Base-by-base conservation (phyloP, 805 yeast genomes). In the Yarrowia sp. region DNA sequence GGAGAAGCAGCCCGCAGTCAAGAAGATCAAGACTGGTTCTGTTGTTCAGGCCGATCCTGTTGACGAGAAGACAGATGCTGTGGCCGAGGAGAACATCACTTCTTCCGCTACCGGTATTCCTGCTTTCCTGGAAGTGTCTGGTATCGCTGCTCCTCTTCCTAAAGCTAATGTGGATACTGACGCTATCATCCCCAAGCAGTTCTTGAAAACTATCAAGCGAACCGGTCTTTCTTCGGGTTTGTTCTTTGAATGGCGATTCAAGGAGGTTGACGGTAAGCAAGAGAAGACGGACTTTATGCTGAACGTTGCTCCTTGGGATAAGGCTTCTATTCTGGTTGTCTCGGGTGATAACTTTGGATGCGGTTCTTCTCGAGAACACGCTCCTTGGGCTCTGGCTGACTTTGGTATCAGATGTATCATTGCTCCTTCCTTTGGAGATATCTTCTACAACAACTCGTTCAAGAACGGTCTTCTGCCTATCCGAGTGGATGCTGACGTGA, bases 321-420 rank as follows among this genome's bases (percentile, higher is more conserved):
- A 82, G 28, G 88, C 98, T 18, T 86, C 89, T 77, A 87, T 93
- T 70, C 80, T 95, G 69, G 88, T 93, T 70, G 96, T 92, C 67
- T 86, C 96, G 47, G 99, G 99, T 76, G 96, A 90, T 75, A 95
- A 95, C 82, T 95, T 95, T 75, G 99, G 99, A 70, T 95, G 99
- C 81, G 99, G 99, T 73, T 92, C 98, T 44, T 92, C 98, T 1
- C 90, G 99, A 84, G 99, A 95, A 78, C 99, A 95, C 74, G 99
- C 99, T 38, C 98, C 99, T 66, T 95, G 99, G 99, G 98, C 99
- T 1, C 83, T 95, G 70, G 92, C 92, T 73, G 99, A 95, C 79
- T 95, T 95, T 73, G 99, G 99, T 77, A 92, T 95, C 77, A 88
- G 89, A 77, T 88, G 93, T 68, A 89, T 95, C 74, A 92, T 95